These are phyloP conservation scores for Dichomitus squalens DNA, from an alignment of 1,284 basidiomycete genomes.

Conservation along the genomic window DNA sequence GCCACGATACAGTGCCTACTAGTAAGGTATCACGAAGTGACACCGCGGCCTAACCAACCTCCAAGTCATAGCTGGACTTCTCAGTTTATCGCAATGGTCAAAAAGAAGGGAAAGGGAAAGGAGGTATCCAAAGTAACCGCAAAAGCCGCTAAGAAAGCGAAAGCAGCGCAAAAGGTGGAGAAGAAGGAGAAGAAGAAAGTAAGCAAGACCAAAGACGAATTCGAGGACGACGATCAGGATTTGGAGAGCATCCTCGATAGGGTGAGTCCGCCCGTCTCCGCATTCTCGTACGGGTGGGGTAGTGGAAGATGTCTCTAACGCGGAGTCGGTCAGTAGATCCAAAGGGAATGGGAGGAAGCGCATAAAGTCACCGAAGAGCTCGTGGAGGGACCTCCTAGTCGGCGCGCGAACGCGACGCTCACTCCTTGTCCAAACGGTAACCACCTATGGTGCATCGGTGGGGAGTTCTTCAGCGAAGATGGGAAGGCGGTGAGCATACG, in stretches of 20 bases:
- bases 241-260: slow-evolving; percentile 80
- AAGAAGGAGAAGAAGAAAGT: slow-evolving; percentile 71
- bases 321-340: slow-evolving; percentile 55
- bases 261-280: slow-evolving; percentile 40
- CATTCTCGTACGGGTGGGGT: not conserved
- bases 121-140: slow-evolving; percentile 47
- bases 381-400: slow-evolving; percentile 76
- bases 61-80: not conserved
- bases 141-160: slow-evolving; percentile 76
- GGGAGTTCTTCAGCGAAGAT: slow-evolving; percentile 86
- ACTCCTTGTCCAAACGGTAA: slow-evolving; percentile 79
- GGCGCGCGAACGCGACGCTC: slow-evolving; percentile 81
- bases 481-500: slow-evolving; percentile 65
- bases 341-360: slow-evolving; percentile 72
- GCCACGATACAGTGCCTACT: too few species aligned
- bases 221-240: slow-evolving; percentile 69
- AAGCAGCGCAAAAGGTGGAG: slow-evolving; percentile 68
- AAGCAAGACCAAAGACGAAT: slow-evolving; percentile 48
- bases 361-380: slow-evolving; percentile 79
- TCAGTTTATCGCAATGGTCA: slow-evolving; percentile 36
- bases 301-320: not conserved
- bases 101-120: slow-evolving; percentile 50
- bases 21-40: too few species aligned
- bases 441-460: slow-evolving; percentile 81
- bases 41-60: too few species aligned